Percentiles rank a stretch among this genome's conserved stretches.
phyloP scores from a whole-genome alignment of 1,284 basidiomycete genomes.

The Ganoderma sinense region DNA sequence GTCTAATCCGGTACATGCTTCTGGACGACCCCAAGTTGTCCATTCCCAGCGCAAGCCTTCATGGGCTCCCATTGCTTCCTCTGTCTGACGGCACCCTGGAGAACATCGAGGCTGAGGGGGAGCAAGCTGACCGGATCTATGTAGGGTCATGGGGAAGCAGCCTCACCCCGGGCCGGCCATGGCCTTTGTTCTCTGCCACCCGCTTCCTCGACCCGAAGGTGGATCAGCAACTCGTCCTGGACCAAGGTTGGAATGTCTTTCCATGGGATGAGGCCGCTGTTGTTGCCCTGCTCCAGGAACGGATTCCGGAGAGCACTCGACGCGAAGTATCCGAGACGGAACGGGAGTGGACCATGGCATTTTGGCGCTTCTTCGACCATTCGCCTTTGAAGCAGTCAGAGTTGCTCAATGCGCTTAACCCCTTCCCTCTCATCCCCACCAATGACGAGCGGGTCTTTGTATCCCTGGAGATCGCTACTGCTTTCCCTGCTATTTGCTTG shows the following conservation, averaged over 20 bases:
- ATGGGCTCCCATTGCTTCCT: slow-evolving; percentile 43
- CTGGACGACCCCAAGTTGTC: not conserved
- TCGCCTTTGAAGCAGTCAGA: not conserved
- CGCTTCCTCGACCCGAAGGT: slow-evolving; percentile 40
- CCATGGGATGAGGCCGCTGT: not conserved
- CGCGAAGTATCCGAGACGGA: not conserved
- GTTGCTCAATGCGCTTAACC: not conserved
- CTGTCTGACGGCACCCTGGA: slow-evolving; percentile 41
- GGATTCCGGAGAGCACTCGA: not conserved
- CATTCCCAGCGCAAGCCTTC: slow-evolving; percentile 9
- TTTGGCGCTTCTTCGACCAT: slow-evolving; percentile 8
- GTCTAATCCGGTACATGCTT: slow-evolving; percentile 5
- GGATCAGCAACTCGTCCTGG: not conserved
- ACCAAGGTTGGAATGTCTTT: slow-evolving; percentile 10
- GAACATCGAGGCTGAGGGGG: not conserved
- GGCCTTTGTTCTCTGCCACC: slow-evolving; percentile 31
- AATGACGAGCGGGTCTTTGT: not conserved
- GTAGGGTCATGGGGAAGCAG: slow-evolving; percentile 20
- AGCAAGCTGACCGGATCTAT: slow-evolving; percentile 6
- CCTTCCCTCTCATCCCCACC: slow-evolving; percentile 16
- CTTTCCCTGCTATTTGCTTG: not conserved
- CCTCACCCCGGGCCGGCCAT: too few species aligned
- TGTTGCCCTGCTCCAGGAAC: not conserved
- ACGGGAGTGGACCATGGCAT: not conserved
- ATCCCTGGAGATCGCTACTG: slow-evolving; percentile 1